Conservation (phyloP, 225 moss, liverwort and hornwort genomes). For the Climacium dendroides region DNA sequence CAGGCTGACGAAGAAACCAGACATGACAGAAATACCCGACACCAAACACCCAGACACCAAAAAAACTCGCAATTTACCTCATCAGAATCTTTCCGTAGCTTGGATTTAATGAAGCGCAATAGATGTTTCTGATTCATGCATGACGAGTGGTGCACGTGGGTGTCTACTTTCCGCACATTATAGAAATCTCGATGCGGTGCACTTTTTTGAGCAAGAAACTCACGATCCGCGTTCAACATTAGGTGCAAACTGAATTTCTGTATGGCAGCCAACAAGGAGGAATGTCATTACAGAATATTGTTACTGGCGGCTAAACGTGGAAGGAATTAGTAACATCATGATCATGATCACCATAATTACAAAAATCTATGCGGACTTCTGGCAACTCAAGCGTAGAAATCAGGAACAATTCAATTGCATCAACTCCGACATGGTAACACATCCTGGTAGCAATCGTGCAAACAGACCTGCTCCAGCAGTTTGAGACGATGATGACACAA, state of each 20-base stretch:
- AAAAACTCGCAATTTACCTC: conserved; percentile 23
- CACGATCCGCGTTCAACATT: conserved; percentile 92
- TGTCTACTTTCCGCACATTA: conserved; percentile 90
- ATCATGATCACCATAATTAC: neutral
- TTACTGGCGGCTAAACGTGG: neutral
- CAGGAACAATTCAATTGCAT: neutral
- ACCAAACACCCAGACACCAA: too few relatives aligned
- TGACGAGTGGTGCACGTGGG: conserved; percentile 91
- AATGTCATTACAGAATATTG: neutral
- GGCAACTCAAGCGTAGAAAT: neutral
- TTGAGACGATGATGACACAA: conserved; percentile 92
- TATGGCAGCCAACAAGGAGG: neutral
- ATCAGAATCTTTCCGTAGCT: conserved; percentile 75
- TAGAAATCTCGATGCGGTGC: conserved; percentile 94
- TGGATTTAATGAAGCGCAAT: conserved; percentile 91
- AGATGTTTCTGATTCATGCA: conserved; percentile 99
- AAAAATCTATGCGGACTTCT: neutral
- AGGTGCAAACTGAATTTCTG: conserved; percentile 96
- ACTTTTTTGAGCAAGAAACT: conserved; percentile 92
- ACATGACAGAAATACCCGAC: neutral
- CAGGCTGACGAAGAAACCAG: neutral
- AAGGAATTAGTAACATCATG: neutral
- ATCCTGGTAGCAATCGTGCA: neutral
- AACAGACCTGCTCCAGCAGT: conserved; percentile 73
- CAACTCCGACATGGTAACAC: neutral